A percentile compares a stretch with the other conserved stretches of the same genome.
phyloP scores from a whole-genome alignment of 1,284 basidiomycete genomes.

The Cryptococcus maquisensis region DNA sequence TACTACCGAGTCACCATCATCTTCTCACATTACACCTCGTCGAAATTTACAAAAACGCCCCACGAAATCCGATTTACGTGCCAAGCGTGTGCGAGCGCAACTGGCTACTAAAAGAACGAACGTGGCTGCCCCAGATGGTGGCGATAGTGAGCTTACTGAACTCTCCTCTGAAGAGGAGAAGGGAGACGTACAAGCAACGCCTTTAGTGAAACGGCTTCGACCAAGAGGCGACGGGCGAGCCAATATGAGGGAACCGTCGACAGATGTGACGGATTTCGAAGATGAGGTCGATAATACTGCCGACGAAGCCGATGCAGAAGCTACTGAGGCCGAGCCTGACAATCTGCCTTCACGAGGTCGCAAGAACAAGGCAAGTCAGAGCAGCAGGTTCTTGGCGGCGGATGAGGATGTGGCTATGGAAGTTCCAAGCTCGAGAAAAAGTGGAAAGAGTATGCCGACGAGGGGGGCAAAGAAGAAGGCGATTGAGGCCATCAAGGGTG shows the following conservation, averaged over 20 bases:
- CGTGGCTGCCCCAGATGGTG: background rate
- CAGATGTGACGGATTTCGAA: constrained; percentile 47
- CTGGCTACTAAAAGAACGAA: background rate
- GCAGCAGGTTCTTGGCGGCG: background rate
- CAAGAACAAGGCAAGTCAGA: no score
- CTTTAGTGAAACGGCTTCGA: constrained; percentile 53
- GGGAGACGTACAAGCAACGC: constrained; percentile 54
- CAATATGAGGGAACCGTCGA: constrained; percentile 23
- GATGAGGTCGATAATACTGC: constrained; percentile 48
- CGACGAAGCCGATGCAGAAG: constrained; percentile 38
- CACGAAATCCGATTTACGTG: background rate
- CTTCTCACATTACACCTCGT: background rate
- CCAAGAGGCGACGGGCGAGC: constrained; percentile 15
- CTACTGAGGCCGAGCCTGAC: constrained; percentile 9
- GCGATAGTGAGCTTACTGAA: constrained; percentile 5
- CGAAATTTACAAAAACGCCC: background rate
- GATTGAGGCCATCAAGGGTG: constrained; percentile 22
- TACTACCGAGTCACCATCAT: constrained; percentile 24
- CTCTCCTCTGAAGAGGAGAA: constrained; percentile 50
- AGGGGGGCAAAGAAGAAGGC: constrained; percentile 29
- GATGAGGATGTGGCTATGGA: constrained; percentile 13
- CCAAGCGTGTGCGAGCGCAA: background rate
- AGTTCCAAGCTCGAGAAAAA: constrained; percentile 3
- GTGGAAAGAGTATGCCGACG: constrained; percentile 6
- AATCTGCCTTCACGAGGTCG: no score